These are phyloP conservation scores for Diaporthe sp. DNA, from an alignment of 2,329 filamentous ascomycete genomes.

Conservation along the genomic window DNA sequence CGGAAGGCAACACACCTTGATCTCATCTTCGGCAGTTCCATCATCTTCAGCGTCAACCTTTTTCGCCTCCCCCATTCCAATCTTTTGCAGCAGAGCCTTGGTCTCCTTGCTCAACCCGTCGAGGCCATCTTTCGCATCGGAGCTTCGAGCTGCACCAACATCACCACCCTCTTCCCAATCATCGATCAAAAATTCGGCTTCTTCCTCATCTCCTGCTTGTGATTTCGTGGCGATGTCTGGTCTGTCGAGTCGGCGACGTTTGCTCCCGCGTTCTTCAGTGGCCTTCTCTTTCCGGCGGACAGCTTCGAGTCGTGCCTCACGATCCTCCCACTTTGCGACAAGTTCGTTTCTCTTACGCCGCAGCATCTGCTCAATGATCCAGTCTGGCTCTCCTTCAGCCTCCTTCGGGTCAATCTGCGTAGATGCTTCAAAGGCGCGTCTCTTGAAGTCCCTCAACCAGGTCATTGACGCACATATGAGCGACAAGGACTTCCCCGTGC, in stretches of 20 bases:
- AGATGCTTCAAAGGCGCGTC: slow-evolving; percentile 62
- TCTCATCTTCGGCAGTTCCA: slow-evolving; percentile 66
- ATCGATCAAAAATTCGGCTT: slow-evolving; percentile 79
- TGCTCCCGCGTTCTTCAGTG: slow-evolving; percentile 61
- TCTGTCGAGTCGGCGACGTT: slow-evolving; percentile 58
- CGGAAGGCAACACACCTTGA: slow-evolving; percentile 64
- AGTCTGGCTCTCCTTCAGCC: slow-evolving; percentile 78
- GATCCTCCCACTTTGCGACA: slow-evolving; percentile 73
- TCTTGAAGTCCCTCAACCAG: slow-evolving; percentile 89
- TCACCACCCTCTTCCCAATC: slow-evolving; percentile 67
- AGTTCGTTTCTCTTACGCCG: slow-evolving; percentile 75
- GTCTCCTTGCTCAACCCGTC: slow-evolving; percentile 79
- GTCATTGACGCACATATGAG: slow-evolving; percentile 90
- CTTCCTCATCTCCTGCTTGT: slow-evolving; percentile 54
- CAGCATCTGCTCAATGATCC: slow-evolving; percentile 84
- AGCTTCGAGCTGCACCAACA: slow-evolving; percentile 39
- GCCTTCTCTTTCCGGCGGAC: slow-evolving; percentile 72
- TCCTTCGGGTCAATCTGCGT: slow-evolving; percentile 55
- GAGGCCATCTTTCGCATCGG: slow-evolving; percentile 50
- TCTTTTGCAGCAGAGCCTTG: slow-evolving; percentile 75
- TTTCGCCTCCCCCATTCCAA: slow-evolving; percentile 57
- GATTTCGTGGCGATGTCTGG: slow-evolving; percentile 33
- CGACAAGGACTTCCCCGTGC: slow-evolving; percentile 88
- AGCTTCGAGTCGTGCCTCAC: slow-evolving; percentile 76
- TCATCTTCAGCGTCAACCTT: slow-evolving; percentile 48